Conservation (phyloP, 1,284 basidiomycete genomes). For the Cutaneotrichosporon daszewskae region DNA sequence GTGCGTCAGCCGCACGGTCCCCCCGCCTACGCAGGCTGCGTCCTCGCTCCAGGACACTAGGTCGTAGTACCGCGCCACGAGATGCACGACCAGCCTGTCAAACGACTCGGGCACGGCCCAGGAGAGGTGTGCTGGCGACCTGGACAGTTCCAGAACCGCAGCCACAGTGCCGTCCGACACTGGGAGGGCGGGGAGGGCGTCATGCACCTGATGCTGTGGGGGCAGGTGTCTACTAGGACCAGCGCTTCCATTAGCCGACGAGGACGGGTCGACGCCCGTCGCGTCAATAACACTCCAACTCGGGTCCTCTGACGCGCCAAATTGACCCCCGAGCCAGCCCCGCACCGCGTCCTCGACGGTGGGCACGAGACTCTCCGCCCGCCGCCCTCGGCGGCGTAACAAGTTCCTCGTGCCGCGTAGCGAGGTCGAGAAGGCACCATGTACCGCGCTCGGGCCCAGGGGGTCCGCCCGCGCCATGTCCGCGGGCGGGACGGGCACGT, state of each 20-base stretch:
- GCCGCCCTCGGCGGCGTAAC: slow-evolving; percentile 34
- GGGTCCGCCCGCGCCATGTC: slow-evolving; percentile 2
- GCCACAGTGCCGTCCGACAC: slow-evolving; percentile 10
- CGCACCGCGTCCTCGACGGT: slow-evolving; percentile 32
- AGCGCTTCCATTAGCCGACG: neutral
- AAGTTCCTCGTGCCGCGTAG: slow-evolving; percentile 42
- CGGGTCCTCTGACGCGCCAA: slow-evolving; percentile 4
- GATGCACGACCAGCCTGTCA: slow-evolving; percentile 43
- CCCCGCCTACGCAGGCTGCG: slow-evolving; percentile 14
- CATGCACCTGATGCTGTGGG: slow-evolving; percentile 22
- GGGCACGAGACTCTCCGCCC: slow-evolving; percentile 37
- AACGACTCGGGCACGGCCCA: slow-evolving; percentile 41
- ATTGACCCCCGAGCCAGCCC: slow-evolving; percentile 35
- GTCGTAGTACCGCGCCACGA: slow-evolving; percentile 44
- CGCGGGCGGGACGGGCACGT: slow-evolving; percentile 18
- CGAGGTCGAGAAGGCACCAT: slow-evolving; percentile 39
- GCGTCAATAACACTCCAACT: slow-evolving; percentile 34
- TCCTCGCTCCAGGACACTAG: slow-evolving; percentile 45
- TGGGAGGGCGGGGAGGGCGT: slow-evolving; percentile 23
- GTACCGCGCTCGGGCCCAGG: slow-evolving; percentile 6
- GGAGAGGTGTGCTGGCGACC: slow-evolving; percentile 41
- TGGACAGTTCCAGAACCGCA: slow-evolving; percentile 39
- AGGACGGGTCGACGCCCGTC: slow-evolving; percentile 17
- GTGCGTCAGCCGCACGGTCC: slow-evolving; percentile 39
- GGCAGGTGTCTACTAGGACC: slow-evolving; percentile 23